These are phyloP conservation scores for Fraxinus sp. DNA, from an alignment of 305 asterid species.

Conservation along the genomic window DNA sequence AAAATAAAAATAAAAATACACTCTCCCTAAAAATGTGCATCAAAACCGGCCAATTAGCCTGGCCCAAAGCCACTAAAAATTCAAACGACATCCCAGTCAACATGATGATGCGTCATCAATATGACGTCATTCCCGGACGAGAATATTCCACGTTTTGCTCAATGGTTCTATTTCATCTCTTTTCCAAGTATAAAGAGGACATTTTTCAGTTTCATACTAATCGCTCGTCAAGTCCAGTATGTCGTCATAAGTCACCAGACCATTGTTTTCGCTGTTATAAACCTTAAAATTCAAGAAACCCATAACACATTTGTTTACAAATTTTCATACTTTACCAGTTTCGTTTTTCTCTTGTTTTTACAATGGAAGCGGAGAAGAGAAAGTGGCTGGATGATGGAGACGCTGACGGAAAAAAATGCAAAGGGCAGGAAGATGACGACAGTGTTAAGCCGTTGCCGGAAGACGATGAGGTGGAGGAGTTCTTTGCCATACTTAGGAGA, in stretches of 20 bases:
- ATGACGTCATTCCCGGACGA: not conserved
- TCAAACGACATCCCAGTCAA: not conserved
- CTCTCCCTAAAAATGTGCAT: too few relatives aligned
- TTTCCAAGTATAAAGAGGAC: too few relatives aligned
- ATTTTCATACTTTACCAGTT: not conserved
- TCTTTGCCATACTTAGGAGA: slow-evolving; percentile 43
- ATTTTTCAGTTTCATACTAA: not conserved
- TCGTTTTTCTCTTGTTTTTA: not conserved
- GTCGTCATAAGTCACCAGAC: not conserved
- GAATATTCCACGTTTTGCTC: not conserved
- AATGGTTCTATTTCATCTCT: not conserved
- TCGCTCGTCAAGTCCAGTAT: not conserved
- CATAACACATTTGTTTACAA: not conserved
- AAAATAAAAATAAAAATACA: too few relatives aligned
- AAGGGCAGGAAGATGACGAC: not conserved
- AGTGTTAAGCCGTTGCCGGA: slow-evolving; percentile 25
- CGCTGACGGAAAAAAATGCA: slow-evolving; percentile 18
- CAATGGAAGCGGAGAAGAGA: slow-evolving; percentile 32
- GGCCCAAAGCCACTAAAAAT: not conserved
- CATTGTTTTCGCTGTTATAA: not conserved
- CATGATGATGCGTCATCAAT: not conserved
- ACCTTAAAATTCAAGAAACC: not conserved
- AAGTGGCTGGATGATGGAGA: slow-evolving; percentile 25
- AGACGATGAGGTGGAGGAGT: slow-evolving; percentile 50
- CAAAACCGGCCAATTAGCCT: too few relatives aligned